phyloP scores from a whole-genome alignment of 495 filamentous ascomycete species.

The Daldinia decipiens region DNA sequence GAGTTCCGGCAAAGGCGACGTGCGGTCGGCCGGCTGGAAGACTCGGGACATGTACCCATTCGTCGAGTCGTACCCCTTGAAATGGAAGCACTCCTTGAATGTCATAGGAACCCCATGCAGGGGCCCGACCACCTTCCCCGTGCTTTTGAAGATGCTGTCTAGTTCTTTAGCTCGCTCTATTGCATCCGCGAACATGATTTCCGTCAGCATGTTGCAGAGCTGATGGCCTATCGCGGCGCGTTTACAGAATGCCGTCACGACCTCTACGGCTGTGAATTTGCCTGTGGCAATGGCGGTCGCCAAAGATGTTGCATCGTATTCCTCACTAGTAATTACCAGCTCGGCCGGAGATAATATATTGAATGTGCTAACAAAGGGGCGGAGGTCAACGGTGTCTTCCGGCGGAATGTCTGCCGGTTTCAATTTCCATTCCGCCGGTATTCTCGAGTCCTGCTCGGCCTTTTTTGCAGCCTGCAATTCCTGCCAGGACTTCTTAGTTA shows the following conservation, averaged over 20 bases:
- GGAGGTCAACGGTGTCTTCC: slow-evolving; percentile 38
- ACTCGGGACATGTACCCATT: slow-evolving; percentile 67
- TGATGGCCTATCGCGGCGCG: slow-evolving; percentile 56
- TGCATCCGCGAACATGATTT: slow-evolving; percentile 71
- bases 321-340: slow-evolving; percentile 30
- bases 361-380: slow-evolving; percentile 29
- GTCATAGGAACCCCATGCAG: slow-evolving; percentile 75
- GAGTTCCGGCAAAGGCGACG: slow-evolving; percentile 51
- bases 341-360: slow-evolving; percentile 34
- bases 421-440: slow-evolving; percentile 43
- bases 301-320: slow-evolving; percentile 40
- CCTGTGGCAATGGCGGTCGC: slow-evolving; percentile 38
- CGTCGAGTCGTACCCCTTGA: slow-evolving; percentile 67
- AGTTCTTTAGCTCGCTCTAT: slow-evolving; percentile 65
- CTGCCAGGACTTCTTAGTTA: slow-evolving; percentile 37
- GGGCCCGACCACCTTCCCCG: slow-evolving; percentile 65
- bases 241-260: slow-evolving; percentile 62
- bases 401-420: slow-evolving; percentile 31
- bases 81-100: slow-evolving; percentile 71
- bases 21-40: slow-evolving; percentile 58
- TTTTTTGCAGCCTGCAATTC: slow-evolving; percentile 40
- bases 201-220: slow-evolving; percentile 60
- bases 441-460: slow-evolving; percentile 34
- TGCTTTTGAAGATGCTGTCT: slow-evolving; percentile 60
- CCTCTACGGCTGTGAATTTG: slow-evolving; percentile 53